A percentile compares a stretch with the other conserved stretches of the same genome.
phyloP scores from a whole-genome alignment of 208 protist genomes.

The Trypanosoma brucei region DNA sequence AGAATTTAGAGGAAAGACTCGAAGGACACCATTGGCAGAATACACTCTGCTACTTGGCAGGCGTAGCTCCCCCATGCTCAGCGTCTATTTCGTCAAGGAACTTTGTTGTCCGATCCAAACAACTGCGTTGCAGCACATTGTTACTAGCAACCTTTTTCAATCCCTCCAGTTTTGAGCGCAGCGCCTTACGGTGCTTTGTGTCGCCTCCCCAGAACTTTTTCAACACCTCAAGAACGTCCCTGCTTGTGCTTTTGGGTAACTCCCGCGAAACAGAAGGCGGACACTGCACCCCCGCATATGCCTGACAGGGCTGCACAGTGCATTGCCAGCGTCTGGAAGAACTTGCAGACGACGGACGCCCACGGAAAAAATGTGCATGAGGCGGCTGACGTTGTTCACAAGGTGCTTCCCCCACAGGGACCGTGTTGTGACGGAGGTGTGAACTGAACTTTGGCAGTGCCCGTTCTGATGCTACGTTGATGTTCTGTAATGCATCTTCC shows the following conservation, averaged over 20 bases:
- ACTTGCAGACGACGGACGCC: slow-evolving; percentile 2
- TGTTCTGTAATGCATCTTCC: slow-evolving; percentile 19
- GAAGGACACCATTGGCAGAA: too few species aligned
- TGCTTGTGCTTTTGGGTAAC: slow-evolving; percentile 44
- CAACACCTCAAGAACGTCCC: slow-evolving; percentile 53
- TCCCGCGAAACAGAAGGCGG: slow-evolving; percentile 27
- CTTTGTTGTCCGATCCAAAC: slow-evolving; percentile 10
- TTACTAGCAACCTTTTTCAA: slow-evolving; percentile 1
- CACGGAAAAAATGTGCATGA: slow-evolving; percentile 3
- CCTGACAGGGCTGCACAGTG: slow-evolving; percentile 9
- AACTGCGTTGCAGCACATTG: slow-evolving; percentile 10
- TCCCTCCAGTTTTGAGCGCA: slow-evolving; percentile 26
- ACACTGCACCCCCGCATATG: slow-evolving; percentile 3
- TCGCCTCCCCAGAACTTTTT: slow-evolving; percentile 52
- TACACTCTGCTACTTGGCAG: too few species aligned
- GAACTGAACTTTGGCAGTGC: slow-evolving; percentile 45
- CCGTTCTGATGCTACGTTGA: slow-evolving; percentile 48
- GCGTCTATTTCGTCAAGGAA: slow-evolving; percentile 8
- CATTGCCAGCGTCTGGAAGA: background rate
- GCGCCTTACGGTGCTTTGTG: slow-evolving; percentile 18
- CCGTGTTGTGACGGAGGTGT: slow-evolving; percentile 3
- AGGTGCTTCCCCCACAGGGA: too few species aligned
- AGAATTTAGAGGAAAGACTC: too few species aligned
- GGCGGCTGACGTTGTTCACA: background rate
- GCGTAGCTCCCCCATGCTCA: background rate